Evolutionary conservation across 2,329 filamentous ascomycete genomes (phyloP).

Genomic region (Rhexocercosporidium sp.): DNA sequence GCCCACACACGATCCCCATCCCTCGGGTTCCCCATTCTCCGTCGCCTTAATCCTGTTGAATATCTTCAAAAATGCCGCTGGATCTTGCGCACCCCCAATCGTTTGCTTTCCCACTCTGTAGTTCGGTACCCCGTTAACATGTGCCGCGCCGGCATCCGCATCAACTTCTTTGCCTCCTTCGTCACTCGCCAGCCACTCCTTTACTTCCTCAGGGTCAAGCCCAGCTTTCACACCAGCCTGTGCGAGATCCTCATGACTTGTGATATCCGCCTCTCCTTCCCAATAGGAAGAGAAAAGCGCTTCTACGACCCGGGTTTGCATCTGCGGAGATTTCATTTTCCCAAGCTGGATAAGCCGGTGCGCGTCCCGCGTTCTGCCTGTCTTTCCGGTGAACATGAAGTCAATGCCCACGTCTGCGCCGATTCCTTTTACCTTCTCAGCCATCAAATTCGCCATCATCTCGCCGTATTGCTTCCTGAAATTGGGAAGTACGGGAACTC

Average conservation of each 20-base stretch:
- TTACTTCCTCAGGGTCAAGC: background rate
- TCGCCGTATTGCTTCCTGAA: background rate
- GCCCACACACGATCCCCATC: background rate
- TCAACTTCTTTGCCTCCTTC: background rate
- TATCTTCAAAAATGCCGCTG: background rate
- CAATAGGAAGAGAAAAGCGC: background rate
- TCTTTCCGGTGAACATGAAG: background rate
- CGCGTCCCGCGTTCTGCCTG: background rate
- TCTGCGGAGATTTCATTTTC: background rate
- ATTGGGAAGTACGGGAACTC: background rate
- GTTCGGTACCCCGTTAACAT: background rate
- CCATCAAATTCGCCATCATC: background rate
- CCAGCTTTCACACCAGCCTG: background rate
- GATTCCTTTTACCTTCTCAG: background rate
- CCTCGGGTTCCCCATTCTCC: background rate
- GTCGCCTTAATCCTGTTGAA: background rate
- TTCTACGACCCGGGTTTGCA: background rate
- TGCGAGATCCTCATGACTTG: background rate
- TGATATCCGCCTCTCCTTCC: background rate
- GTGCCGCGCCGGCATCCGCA: background rate
- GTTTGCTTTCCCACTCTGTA: background rate
- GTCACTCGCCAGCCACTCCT: background rate
- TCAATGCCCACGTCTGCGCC: background rate
- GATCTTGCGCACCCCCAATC: background rate
- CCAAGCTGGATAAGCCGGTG: background rate